A percentile compares a stretch with the other conserved stretches of the same genome.
Evolutionary conservation across 1,284 basidiomycete genomes (phyloP).

Genomic region (Irpex sp.): DNA sequence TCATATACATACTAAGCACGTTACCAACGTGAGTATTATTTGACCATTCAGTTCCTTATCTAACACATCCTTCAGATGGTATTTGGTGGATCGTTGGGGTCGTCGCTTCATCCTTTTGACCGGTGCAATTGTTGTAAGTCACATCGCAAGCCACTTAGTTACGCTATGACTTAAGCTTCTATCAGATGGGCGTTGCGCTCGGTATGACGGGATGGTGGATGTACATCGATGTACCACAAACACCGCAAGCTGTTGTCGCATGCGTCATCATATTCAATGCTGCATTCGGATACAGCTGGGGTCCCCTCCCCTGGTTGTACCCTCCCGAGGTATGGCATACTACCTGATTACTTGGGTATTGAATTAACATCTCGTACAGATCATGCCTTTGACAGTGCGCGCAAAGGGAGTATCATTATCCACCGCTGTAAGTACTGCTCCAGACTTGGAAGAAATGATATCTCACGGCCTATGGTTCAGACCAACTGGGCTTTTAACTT

Average conservation of each 20-base stretch:
- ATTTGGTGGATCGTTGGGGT: conserved; percentile 91
- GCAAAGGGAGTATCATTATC: conserved; percentile 95
- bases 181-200: conserved; percentile 75
- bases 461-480: neutral
- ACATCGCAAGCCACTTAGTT: neutral
- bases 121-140: conserved; percentile 80
- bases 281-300: conserved; percentile 85
- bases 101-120: conserved; percentile 88
- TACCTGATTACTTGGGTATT: neutral
- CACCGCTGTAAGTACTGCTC: conserved; percentile 47
- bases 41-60: neutral
- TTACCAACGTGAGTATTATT: conserved; percentile 63
- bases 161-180: conserved; percentile 1
- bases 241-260: conserved; percentile 85
- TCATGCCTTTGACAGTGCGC: conserved; percentile 86
- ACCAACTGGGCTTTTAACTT: conserved; percentile 87
- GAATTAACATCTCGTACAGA: conserved; percentile 44
- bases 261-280: conserved; percentile 96
- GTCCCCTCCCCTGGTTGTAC: conserved; percentile 85
- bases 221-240: conserved; percentile 84
- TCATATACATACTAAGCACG: conserved; percentile 85
- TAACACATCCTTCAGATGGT: conserved; percentile 66
- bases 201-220: conserved; percentile 89
- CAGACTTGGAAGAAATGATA: neutral
- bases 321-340: conserved; percentile 65